Evolutionary conservation across 306 rosid genomes (phyloP).

Genomic region (Cicer yamashitae): DNA sequence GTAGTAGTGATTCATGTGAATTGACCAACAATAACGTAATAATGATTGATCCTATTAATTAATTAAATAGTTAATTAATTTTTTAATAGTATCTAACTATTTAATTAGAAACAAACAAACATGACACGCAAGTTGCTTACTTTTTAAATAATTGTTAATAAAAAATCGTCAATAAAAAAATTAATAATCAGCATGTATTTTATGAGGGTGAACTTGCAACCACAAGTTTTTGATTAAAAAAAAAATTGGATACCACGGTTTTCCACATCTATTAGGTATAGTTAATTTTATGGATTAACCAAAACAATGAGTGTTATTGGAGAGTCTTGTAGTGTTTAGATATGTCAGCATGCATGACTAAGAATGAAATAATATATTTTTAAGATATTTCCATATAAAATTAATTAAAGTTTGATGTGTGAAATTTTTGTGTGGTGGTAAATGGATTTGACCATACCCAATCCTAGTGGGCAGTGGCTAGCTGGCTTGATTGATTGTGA

Average conservation of each 20-base stretch:
- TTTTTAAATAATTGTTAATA: background rate
- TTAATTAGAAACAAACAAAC: background rate
- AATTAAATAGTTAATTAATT: too few species aligned
- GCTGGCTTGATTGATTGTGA: too few species aligned
- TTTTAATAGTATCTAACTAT: background rate
- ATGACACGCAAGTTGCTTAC: background rate
- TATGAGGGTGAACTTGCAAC: background rate
- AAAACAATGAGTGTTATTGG: conserved; percentile 12
- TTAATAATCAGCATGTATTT: conserved; percentile 5
- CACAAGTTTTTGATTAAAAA: background rate
- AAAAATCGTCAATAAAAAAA: too few species aligned
- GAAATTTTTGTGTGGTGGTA: background rate
- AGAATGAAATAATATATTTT: background rate
- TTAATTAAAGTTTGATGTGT: background rate
- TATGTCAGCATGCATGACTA: conserved; percentile 23
- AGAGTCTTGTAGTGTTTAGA: background rate
- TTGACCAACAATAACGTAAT: too few species aligned
- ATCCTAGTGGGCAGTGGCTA: too few species aligned
- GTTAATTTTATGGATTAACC: conserved; percentile 1
- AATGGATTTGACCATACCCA: background rate
- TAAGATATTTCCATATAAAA: background rate
- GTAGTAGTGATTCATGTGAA: too few species aligned
- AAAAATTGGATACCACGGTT: background rate
- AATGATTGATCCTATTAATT: too few species aligned
- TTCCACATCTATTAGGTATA: background rate